Evolutionary conservation across 805 yeast genomes (phyloP), one percentile per base, ranked within the genome.

Genomic region (Tetrapisispora iriomotensis): DNA sequence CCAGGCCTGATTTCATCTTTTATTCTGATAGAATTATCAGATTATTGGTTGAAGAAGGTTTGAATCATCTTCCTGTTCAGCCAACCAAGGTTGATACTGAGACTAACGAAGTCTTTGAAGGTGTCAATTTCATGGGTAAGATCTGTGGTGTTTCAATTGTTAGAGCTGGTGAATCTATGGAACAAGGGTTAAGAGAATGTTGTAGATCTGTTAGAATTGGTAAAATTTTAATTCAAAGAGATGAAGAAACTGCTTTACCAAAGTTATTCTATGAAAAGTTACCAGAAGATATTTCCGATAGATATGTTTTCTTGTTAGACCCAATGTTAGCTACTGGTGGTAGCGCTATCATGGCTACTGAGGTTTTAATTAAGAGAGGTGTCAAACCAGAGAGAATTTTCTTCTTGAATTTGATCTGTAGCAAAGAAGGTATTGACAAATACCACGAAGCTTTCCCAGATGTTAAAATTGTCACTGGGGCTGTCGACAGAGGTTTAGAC

Each of bases 311-410:
- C 58, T 66, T 92, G 52, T 70, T 92, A 49, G 99, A 92, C 57
- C 98, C 99, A 41, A 83, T 92, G 94, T 74, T 92, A 58, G 99
- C 99, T 25, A 92, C 99, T 15, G 98, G 98, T 49, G 98, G 98
- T 37, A 83, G 95, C 45, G 98, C 97, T 15, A 76, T 86, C 62
- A 83, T 88, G 92, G 99, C 97, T 13, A 85, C 88, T 14, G 95
- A 92, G 45, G 96, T 92, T 14, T 68, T 92, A 54, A 69, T 83
- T 43, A 70, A 77, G 40, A 75, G 92, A 55, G 97, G 98, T 37
- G 97, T 90, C 35, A 77, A 77, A 41, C 80, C 79, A 50, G 88
- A 87, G 46, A 76, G 94, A 56, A 92, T 92, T 49, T 71, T 86
- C 60, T 92, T 92, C 59, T 70, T 92, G 62, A 92, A 92, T 64